Evolutionary conservation across 768 basidiomycete species (phyloP), one percentile per base, ranked within the genome.

Genomic region (Pleurotus platypus): DNA sequence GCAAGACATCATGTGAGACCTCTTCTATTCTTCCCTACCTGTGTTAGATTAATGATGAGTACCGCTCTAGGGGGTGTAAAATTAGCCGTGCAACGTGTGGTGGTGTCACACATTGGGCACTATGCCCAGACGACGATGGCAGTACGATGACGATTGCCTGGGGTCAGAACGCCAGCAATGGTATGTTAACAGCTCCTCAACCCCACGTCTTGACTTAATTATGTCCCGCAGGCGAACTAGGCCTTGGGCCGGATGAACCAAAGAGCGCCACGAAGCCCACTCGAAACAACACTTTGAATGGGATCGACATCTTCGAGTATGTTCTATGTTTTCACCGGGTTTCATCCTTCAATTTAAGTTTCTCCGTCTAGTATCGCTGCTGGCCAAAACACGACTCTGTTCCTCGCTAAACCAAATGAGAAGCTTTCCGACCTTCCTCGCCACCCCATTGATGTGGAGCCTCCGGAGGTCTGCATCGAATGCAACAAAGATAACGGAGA

Each of bases 211-310:
- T 9, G 37, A 26, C n/a, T 49, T 54, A 40, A 24, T 30, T 13
- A 16, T 47, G 7, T 57, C 22, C 40, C 46, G 9, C 59, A 83
- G 87, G 86, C 46, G 93, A 96, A 69, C 83, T 96, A 3, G 92
- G 90, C 0, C 72, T 93, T 2, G 92, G 93, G 7, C 77, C 78
- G 0, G 87, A 90, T 2, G 84, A 91, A 65, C 85, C 89, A 0
- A 95, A 94, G 73, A 92, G 89, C 60, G 83, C 92, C 0, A 93
- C 92, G 9, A 93, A 92, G 63, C 92, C 92, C 0, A 86, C 83
- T 3, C 78, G 78, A 53, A 80, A 94, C 60, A 70, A 82, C 15
- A 83, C 87, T 4, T 79, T 98, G 8, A 72, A 69, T n/a, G 92
- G 86, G 0, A 80, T 98, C 35, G 82, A 91, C n/a, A 82, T 97